phyloP scores from a whole-genome alignment of 2,329 filamentous ascomycete genomes.

The Botryotinia convoluta region DNA sequence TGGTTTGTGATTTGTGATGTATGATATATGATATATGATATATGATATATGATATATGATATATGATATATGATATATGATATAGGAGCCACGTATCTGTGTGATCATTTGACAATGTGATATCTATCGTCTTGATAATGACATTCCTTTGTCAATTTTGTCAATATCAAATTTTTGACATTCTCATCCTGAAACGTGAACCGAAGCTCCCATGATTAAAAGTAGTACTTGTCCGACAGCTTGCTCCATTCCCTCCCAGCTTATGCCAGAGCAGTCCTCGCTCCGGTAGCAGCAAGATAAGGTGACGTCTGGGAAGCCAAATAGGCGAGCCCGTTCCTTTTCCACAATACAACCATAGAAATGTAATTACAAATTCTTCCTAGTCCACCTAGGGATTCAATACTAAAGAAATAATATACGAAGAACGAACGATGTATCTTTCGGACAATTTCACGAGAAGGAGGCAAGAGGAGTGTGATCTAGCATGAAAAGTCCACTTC shows the following conservation, averaged over 20 bases:
- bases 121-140: background rate
- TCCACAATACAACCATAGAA: background rate
- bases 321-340: background rate
- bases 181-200: background rate
- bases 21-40: background rate
- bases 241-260: background rate
- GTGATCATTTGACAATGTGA: no score
- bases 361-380: background rate
- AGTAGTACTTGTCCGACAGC: rapidly evolving
- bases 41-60: background rate
- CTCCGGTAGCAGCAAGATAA: background rate
- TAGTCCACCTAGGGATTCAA: background rate
- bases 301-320: background rate
- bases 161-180: background rate
- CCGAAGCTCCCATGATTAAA: background rate
- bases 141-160: background rate
- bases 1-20: background rate
- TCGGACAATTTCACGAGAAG: background rate
- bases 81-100: background rate
- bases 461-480: no score
- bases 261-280: background rate
- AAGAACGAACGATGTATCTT: background rate
- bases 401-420: background rate
- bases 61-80: background rate
- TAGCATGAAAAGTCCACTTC: background rate